Evolutionary conservation across 2,329 filamentous ascomycete species (phyloP), one percentile per base, ranked within the genome.

Genomic region (Fusarium multiceps): DNA sequence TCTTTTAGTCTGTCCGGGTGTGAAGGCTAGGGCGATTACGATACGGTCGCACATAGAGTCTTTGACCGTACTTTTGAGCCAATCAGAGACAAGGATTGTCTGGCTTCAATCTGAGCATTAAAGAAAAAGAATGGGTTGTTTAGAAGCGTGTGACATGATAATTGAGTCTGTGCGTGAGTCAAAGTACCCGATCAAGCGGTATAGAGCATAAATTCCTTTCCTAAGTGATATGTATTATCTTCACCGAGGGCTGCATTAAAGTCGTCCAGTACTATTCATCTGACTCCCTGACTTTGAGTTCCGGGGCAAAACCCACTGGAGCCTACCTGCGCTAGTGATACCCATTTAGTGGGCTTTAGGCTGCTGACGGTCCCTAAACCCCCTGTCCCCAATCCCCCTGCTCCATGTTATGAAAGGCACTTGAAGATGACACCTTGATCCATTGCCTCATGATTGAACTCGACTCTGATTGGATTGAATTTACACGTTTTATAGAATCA

Each of bases 401-500:
- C 34, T 40, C 16, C 34, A n/a, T 37, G 18, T n/a, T 37, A 37
- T 11, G 18, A 18, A 55, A 70, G 62, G 56, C 42, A 66, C 60
- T 53, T 59, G 28, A 56, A 70, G 40, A 71, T 71, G 63, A 65
- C 67, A 70, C 68, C 68, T 60, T 68, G 63, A 68, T 64, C 37
- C 58, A 60, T 68, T 43, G 32, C 50, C 51, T 54, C 16, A 47
- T 32, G n/a, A 16, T 30, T 41, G 12, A 56, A 20, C 32, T 49
- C 45, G 41, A 13, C 13, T 28, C 47, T 51, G 34, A 53, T 42
- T 50, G 32, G 40, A 53, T 63, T 55, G 20, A 32, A 56, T 41
- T 37, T 34, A 28, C 21, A 53, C 14, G 32, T 49, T 27, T 27
- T 23, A 20, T 41, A 23, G 37, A 28, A 45, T 59, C 18, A 41